Evolutionary conservation across 768 basidiomycete species (phyloP), one percentile per base, ranked within the genome.

Genomic region (Leccinum uliginosum): DNA sequence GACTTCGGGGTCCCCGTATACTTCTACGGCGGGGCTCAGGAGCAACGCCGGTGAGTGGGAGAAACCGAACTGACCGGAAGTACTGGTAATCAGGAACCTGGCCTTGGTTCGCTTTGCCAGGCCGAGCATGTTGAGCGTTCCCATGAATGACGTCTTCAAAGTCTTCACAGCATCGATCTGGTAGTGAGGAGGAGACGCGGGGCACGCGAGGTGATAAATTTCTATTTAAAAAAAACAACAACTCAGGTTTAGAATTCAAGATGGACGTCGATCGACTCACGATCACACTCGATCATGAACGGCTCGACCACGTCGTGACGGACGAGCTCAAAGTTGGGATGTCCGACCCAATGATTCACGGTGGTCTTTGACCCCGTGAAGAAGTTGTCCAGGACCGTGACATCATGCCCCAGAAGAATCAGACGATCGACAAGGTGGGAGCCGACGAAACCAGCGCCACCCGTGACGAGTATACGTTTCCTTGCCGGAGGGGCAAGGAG

Each of bases 341-440:
- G 97, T 8, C 97, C 97, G 56, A 93, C 80, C 93, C 93, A 96
- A 66, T 93, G 90, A 62, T 87, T 86, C 61, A 98, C 90, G 51
- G 94, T 96, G n/a, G 93, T 96, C 74, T 94, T 94, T 54, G 90
- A 91, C 15, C 97, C 97, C 24, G 95, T 98, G 78, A 99, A 99
- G 73, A 99, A 99, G 77, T 98, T 98, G 79, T 98, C 96, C 55
- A 97, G 75, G 61, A 98, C 96, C 55, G 93, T 94, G 64, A 96
- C 93, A 72, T 98, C 94, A 69, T 99, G 97, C 15, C 97, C 97
- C 51, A 98, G 84, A 60, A 98, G 82, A 93, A 99, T 95, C 60
- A 98, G 84, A 50, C 97, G 84, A 76, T 99, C 97, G 53, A 99
- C 91, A 49, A 99, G 85, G 75, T 99, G 97, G 30, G 93, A 96